A percentile compares a stretch with the other conserved stretches of the same genome.
phyloP scores from a whole-genome alignment of 495 filamentous ascomycete genomes.

The Xylaria bambusicola region DNA sequence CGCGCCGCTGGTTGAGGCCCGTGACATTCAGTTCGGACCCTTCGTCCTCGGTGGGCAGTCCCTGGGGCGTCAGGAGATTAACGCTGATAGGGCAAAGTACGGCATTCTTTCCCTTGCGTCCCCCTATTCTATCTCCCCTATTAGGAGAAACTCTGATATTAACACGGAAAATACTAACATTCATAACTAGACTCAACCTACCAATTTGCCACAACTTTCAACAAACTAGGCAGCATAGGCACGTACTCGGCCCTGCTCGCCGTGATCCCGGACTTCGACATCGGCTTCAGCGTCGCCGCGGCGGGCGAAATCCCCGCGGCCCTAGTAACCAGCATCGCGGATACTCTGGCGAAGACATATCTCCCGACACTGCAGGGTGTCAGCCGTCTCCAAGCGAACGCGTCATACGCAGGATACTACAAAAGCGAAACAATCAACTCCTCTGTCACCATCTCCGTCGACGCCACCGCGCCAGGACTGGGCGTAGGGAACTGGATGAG shows the following conservation, averaged over 20 bases:
- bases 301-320: constrained; percentile 43
- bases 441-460: constrained; percentile 42
- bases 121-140: background rate
- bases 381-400: constrained; percentile 39
- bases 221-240: constrained; percentile 55
- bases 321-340: constrained; percentile 37
- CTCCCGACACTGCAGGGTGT: constrained; percentile 39
- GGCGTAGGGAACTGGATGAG: constrained; percentile 49
- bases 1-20: constrained; percentile 61
- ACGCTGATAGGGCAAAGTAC: constrained; percentile 23
- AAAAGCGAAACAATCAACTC: constrained; percentile 33
- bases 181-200: constrained; percentile 47
- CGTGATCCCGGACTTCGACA: constrained; percentile 55
- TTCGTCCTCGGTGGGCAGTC: constrained; percentile 49
- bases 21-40: constrained; percentile 49
- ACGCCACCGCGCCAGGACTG: constrained; percentile 42
- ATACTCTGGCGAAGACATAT: constrained; percentile 37
- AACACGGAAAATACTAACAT: too few species aligned
- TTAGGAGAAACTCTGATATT: background rate
- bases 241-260: constrained; percentile 50
- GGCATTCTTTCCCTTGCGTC: background rate
- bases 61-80: constrained; percentile 57
- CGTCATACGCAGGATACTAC: constrained; percentile 42
- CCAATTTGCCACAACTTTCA: constrained; percentile 50
- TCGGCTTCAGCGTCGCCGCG: constrained; percentile 54